Evolutionary conservation across 257 asterid species (phyloP), one percentile per base, ranked within the genome.

Genomic region (Fraxinus anomala): DNA sequence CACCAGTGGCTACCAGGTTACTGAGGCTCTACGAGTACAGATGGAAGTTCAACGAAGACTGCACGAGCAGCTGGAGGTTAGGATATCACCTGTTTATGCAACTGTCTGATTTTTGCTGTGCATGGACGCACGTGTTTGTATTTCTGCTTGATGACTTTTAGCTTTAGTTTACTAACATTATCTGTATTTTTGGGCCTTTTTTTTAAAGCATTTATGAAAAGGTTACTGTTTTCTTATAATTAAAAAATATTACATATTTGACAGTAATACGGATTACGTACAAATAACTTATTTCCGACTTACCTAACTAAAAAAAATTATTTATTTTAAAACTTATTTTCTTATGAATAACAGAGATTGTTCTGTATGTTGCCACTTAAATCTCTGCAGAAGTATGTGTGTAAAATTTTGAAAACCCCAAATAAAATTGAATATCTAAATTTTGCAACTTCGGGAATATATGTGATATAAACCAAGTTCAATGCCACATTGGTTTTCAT

Each of bases 11-110:
- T 83, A 77, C 89, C 97, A 88, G 86, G 96, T 94, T 72, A 92
- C 97, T 2, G 98, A 94, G 85, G 98, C 98, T 75, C 80, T 94
- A 85, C 95, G 96, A 14, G 89, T 85, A 49, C 98, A 92, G 86
- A 94, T 94, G 98, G 98, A 93, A 86, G 95, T 94, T 74, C 97
- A 94, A 77, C 79, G 91, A 80, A 86, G 89, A 82, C 89, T 94
- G 84, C 97, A 92, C 6, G 96, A 94, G 79, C 97, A 94, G 79
- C 86, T 94, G 4, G 98, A 92, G 97, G 98, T 92, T 80, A 10
- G 81, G 73, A 24, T 16, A 23, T 33, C 34, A 47, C 17, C 21
- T 47, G 21, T 47, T 14, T 47, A 47, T 47, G 59, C 4, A 4
- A 47, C 59, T 47, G 6, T 47, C 17, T 47, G 21, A 47, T 47